Percentiles rank a stretch among this genome's conserved stretches.
Evolutionary conservation across 768 basidiomycete genomes (phyloP).

Genomic region (Pleurotus cornucopiae): DNA sequence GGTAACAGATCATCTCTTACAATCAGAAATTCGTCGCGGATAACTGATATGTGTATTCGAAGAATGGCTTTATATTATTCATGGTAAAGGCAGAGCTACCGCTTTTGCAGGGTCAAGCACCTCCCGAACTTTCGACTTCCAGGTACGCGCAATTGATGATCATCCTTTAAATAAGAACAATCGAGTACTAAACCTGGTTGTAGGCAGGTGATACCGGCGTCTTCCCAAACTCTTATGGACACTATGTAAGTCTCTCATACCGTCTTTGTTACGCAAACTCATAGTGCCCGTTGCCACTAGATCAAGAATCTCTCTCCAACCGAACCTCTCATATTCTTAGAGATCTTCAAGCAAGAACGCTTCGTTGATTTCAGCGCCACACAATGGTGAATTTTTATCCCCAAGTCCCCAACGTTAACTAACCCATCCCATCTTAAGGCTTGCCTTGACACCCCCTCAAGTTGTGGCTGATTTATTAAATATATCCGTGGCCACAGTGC

Average conservation of each 20-base stretch:
- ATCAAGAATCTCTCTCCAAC: constrained; percentile 15
- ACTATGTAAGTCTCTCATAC: constrained; percentile 9
- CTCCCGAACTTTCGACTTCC: constrained; percentile 14
- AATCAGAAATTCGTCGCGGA: background rate
- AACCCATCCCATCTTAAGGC: background rate
- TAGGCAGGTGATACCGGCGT: constrained; percentile 15
- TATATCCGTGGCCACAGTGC: constrained; percentile 12
- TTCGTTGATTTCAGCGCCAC: constrained; percentile 16
- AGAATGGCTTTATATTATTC: constrained; percentile 16
- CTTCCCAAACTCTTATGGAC: constrained; percentile 13
- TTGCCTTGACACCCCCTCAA: constrained; percentile 14
- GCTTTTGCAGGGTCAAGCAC: constrained; percentile 15
- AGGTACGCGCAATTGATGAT: background rate
- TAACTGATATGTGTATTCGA: background rate
- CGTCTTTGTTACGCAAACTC: background rate
- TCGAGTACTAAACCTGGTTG: background rate
- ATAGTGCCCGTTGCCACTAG: background rate
- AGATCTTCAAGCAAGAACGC: constrained; percentile 13
- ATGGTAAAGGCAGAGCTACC: constrained; percentile 12
- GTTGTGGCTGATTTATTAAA: constrained; percentile 15
- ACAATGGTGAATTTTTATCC: constrained; percentile 8
- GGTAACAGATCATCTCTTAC: background rate
- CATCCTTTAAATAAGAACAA: background rate
- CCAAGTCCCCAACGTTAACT: background rate
- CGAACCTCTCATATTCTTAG: constrained; percentile 13